phyloP scores from a whole-genome alignment of 169 alveolate genomes.

The Miamiensis avidus region DNA sequence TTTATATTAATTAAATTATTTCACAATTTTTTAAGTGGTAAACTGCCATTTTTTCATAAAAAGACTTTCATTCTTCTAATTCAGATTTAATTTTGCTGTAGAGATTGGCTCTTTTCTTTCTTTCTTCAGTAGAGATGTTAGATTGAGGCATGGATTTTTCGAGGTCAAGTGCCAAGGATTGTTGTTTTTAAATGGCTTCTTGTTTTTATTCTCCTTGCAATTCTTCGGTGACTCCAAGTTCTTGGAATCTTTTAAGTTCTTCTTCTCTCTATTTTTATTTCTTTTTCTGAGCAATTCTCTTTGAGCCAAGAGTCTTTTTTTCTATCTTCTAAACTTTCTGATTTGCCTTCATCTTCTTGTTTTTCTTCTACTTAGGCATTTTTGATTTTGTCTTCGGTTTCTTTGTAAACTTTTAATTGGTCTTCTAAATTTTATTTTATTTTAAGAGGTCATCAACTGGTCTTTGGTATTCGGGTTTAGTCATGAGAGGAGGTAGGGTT shows the following conservation, averaged over 20 bases:
- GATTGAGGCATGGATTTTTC: background rate
- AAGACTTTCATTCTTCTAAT: no score
- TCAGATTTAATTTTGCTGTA: background rate
- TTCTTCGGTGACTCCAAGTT: constrained; percentile 4
- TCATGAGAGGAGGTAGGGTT: constrained; percentile 19
- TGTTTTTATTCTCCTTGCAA: background rate
- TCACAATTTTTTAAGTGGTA: no score
- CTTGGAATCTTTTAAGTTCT: constrained; percentile 50
- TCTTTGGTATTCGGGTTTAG: constrained; percentile 10
- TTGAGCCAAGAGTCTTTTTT: constrained; percentile 45
- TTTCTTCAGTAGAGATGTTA: background rate
- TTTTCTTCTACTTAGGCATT: constrained; percentile 9
- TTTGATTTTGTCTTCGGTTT: constrained; percentile 24
- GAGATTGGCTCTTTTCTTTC: background rate
- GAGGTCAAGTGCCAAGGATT: background rate
- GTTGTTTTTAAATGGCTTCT: background rate
- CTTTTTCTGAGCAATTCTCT: constrained; percentile 49
- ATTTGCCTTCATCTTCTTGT: constrained; percentile 8
- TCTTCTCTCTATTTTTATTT: constrained; percentile 51
- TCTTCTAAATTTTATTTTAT: constrained; percentile 14
- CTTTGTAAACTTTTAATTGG: constrained; percentile 3
- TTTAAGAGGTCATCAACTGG: constrained; percentile 18
- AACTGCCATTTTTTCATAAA: no score
- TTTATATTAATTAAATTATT: no score
- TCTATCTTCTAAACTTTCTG: constrained; percentile 50